Conservation (phyloP, 352 stramenopile species). For the Pythium vanterpoolii region DNA sequence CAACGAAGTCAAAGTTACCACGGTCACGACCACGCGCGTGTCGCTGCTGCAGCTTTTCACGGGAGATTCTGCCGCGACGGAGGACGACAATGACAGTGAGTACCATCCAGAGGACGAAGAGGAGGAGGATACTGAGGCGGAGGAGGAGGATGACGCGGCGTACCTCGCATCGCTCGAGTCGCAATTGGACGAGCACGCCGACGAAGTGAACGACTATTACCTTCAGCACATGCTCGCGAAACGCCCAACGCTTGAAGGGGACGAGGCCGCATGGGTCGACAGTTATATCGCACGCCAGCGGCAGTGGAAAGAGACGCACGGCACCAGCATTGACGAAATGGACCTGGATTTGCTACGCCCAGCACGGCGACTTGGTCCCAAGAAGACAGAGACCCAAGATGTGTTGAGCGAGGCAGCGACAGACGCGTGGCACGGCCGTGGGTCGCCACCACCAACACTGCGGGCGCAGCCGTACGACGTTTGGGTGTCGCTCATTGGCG, state of each 20-base stretch:
- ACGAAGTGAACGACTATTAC: constrained; percentile 28
- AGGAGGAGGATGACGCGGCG: constrained; percentile 15
- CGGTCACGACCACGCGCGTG: not conserved
- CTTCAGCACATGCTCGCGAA: constrained; percentile 27
- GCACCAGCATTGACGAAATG: constrained; percentile 32
- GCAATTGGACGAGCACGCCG: constrained; percentile 20
- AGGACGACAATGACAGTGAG: constrained; percentile 22
- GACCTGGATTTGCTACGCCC: constrained; percentile 21
- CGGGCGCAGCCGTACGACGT: constrained; percentile 3
- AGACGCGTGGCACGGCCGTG: constrained; percentile 9
- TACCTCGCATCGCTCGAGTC: constrained; percentile 15
- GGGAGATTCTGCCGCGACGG: not conserved
- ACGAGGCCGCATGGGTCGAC: constrained; percentile 31
- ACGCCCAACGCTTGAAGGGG: constrained; percentile 17
- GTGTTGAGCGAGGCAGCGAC: not conserved
- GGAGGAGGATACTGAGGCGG: constrained; percentile 2
- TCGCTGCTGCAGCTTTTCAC: no score
- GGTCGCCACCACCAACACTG: constrained; percentile 7
- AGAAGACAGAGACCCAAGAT: not conserved
- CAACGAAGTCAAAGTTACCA: not conserved
- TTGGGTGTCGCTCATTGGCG: constrained; percentile 10
- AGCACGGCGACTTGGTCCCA: not conserved
- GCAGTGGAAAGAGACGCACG: constrained; percentile 30
- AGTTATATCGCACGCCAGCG: constrained; percentile 27
- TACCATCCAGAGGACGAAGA: constrained; percentile 17